phyloP scores from a whole-genome alignment of 441 rosid genomes.

The Dalechampia spathulata region DNA sequence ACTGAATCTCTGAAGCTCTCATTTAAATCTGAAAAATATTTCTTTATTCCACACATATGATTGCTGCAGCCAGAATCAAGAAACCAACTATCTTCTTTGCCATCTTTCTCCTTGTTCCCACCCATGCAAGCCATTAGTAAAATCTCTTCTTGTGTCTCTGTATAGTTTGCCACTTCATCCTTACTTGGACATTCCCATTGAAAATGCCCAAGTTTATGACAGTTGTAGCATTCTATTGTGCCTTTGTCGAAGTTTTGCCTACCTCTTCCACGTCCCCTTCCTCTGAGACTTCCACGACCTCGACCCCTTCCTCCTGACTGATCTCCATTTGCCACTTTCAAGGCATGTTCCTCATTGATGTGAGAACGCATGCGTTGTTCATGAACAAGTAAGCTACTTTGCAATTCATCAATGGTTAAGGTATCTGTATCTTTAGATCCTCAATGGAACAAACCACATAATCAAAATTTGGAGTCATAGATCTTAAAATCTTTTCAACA shows the following conservation, averaged over 20 bases:
- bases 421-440: neutral
- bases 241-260: neutral
- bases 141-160: too few species aligned
- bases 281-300: neutral
- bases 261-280: neutral
- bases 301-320: neutral
- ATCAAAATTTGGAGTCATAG: neutral
- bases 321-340: neutral
- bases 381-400: neutral
- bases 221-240: neutral
- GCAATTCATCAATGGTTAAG: neutral
- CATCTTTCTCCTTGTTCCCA: too few species aligned
- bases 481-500: neutral
- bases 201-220: too few species aligned
- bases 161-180: too few species aligned
- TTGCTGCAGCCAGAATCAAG: too few species aligned
- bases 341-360: constrained; percentile 1
- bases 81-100: too few species aligned
- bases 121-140: too few species aligned
- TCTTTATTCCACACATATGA: too few species aligned
- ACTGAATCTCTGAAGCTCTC: too few species aligned
- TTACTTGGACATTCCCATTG: too few species aligned
- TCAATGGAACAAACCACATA: neutral
- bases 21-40: too few species aligned
- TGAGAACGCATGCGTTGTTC: neutral